phyloP scores from a whole-genome alignment of 331 rosid genomes.

The Stylosanthes scabra region DNA sequence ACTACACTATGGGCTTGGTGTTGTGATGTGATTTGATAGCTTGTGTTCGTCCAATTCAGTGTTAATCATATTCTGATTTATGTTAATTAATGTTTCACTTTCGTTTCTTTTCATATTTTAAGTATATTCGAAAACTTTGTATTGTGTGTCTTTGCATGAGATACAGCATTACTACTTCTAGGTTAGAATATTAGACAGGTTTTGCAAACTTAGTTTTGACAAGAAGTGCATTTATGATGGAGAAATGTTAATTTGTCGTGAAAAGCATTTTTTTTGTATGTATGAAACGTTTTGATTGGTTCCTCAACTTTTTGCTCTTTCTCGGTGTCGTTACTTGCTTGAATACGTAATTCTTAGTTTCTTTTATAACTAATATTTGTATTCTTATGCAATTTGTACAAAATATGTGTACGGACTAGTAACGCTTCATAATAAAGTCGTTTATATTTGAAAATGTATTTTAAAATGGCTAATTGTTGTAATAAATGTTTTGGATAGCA shows the following conservation, averaged over 20 bases:
- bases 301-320: not conserved
- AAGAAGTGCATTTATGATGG: not conserved
- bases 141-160: not conserved
- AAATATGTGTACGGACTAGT: not conserved
- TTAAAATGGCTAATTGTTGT: not conserved
- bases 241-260: not conserved
- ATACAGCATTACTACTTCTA: not conserved
- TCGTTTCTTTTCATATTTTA: not conserved
- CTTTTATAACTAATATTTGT: not conserved
- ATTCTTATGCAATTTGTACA: not conserved
- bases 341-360: not conserved
- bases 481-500: not conserved
- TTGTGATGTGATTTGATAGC: constrained; percentile 23
- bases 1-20: not conserved
- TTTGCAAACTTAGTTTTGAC: not conserved
- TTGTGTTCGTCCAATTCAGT: not conserved
- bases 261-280: not conserved
- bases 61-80: not conserved
- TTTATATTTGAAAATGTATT: not conserved
- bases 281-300: not conserved
- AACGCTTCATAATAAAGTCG: not conserved
- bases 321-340: not conserved
- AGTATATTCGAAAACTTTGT: not conserved
- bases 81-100: not conserved
- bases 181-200: not conserved